These are phyloP conservation scores for Epicoccum sorghinum DNA, from an alignment of 2,329 filamentous ascomycete genomes.

Conservation along the genomic window DNA sequence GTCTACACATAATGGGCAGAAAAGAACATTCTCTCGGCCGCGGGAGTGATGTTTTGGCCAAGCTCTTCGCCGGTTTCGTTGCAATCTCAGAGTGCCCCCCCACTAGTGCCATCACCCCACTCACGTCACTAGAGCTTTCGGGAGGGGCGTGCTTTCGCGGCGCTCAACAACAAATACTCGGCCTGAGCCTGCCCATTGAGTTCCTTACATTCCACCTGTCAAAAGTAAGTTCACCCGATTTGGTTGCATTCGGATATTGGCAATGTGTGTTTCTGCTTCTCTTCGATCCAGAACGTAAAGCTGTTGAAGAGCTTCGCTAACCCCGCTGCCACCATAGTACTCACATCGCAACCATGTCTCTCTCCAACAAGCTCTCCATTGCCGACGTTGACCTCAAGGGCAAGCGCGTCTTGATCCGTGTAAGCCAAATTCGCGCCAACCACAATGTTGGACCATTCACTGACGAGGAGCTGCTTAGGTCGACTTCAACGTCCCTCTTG, in stretches of 20 bases:
- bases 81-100: conserved; percentile 13
- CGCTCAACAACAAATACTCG: conserved; percentile 23
- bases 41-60: conserved; percentile 20
- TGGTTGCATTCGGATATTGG: too few species aligned
- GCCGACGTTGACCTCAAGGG: conserved; percentile 95
- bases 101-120: conserved; percentile 12
- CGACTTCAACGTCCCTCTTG: conserved; percentile 99
- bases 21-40: conserved; percentile 14
- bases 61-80: conserved; percentile 17
- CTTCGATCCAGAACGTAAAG: conserved; percentile 1
- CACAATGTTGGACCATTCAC: conserved; percentile 4
- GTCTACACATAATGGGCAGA: conserved; percentile 7
- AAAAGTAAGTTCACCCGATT: conserved; percentile 4
- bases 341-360: conserved; percentile 72
- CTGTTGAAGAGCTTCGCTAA: conserved; percentile 19
- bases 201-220: conserved; percentile 8
- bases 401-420: conserved; percentile 97
- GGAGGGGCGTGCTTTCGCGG: conserved; percentile 15
- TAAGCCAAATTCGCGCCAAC: conserved; percentile 56
- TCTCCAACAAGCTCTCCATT: conserved; percentile 97
- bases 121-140: conserved; percentile 14
- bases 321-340: conserved; percentile 23
- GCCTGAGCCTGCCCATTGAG: conserved; percentile 21
- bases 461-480: conserved; percentile 64
- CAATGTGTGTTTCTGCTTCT: neutral